These are phyloP conservation scores for Penicillium paxilli DNA, from an alignment of 495 filamentous ascomycete species.

Conservation along the genomic window DNA sequence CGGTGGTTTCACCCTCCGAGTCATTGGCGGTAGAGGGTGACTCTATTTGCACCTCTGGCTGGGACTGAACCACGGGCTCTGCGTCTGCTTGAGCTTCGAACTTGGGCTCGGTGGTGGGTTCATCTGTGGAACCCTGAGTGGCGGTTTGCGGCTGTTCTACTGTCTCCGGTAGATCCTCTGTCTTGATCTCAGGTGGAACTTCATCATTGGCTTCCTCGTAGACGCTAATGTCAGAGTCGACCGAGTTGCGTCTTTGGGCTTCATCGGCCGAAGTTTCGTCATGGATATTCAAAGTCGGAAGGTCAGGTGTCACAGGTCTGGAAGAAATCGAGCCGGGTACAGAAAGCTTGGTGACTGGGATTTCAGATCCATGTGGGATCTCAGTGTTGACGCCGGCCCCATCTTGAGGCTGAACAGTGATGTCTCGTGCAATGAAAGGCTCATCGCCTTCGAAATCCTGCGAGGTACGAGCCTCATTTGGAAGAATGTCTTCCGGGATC, in stretches of 20 bases:
- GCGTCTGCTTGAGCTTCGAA: not conserved
- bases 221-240: slow-evolving; percentile 23
- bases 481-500: not conserved
- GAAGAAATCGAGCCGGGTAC: slow-evolving; percentile 2
- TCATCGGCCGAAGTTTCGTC: slow-evolving; percentile 7
- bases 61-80: not conserved
- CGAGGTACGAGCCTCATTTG: not conserved
- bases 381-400: not conserved
- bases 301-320: slow-evolving; percentile 12
- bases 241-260: slow-evolving; percentile 13
- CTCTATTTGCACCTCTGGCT: not conserved
- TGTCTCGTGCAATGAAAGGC: not conserved
- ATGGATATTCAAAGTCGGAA: not conserved
- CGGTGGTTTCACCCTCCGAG: not conserved
- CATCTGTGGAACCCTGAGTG: not conserved
- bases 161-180: not conserved
- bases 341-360: not conserved
- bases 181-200: not conserved
- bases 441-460: not conserved
- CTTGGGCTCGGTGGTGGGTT: not conserved
- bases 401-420: not conserved
- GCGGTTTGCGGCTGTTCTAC: not conserved
- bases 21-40: not conserved
- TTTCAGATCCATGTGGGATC: not conserved
- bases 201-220: slow-evolving; percentile 26